Evolutionary conservation across 768 basidiomycete genomes (phyloP), one percentile per base, ranked within the genome.

Genomic region (Chiua virens): DNA sequence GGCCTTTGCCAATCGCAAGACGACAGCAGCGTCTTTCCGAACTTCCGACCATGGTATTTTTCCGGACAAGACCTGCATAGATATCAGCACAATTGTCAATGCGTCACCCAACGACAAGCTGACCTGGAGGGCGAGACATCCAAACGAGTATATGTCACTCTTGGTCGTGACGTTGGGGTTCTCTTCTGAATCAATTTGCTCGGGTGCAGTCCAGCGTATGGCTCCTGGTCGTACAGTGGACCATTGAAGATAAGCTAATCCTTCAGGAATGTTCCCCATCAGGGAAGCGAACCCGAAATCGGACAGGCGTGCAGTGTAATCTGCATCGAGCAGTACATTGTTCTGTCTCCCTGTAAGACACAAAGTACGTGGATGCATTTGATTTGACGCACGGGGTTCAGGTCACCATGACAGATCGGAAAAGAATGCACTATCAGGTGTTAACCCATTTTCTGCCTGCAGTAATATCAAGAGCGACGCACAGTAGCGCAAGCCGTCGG

Each of bases 121-220:
- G 72, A 2, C 58, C 51, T 60, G 55, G 8, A 60, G 49, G 5
- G 39, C 45, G 11, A 76, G 66, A 54, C 73, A 74, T 5, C 54
- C 59, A 27, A 52, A 53, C 3, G 54, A 51, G 25, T 60, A 59
- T 21, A 60, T 52, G 30, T 59, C 58, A 14, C 58, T 60, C 45
- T 46, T 41, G 1, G 34, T 47, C 2, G 50, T 59, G 3, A 1
- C 21, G 2, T 5, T 37, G 3, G 9, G 27, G 3, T 21, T n/a
- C 10, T 17, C 47, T 5, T 71, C 62, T 4, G 61, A 47, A 18
- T 58, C 21, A 3, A 78, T 8, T 40, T 46, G 61, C 20, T 70
- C 58, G 1, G 74, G 63, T 35, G 77, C 77, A 6, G 71, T 70
- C 73, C 75, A 79, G 0, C 77, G 71, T 35, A 77, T 65, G 14